Evolutionary conservation across 768 basidiomycete genomes (phyloP).

Genomic region (Lentinula sp.): DNA sequence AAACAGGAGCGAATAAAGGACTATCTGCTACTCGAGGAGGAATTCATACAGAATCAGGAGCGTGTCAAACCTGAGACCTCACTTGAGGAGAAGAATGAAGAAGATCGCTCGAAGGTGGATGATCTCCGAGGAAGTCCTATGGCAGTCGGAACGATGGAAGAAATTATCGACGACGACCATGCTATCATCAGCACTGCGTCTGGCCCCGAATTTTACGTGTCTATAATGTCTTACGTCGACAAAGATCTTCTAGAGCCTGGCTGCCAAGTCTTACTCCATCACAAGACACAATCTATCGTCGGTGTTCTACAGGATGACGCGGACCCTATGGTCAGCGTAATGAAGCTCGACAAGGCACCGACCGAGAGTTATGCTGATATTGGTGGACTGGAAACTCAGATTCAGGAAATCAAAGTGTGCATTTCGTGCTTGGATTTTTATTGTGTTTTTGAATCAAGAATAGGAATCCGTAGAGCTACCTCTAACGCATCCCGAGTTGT

Average conservation of each 20-base stretch:
- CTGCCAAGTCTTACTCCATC: constrained; percentile 90
- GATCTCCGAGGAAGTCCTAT: constrained; percentile 93
- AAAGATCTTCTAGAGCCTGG: constrained; percentile 91
- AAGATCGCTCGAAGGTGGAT: constrained; percentile 90
- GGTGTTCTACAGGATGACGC: constrained; percentile 94
- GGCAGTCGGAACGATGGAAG: constrained; percentile 97
- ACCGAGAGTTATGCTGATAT: constrained; percentile 99
- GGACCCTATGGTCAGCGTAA: constrained; percentile 94
- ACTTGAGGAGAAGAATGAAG: constrained; percentile 92
- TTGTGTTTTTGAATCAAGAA: not conserved
- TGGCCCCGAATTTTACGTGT: constrained; percentile 89
- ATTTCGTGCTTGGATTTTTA: not conserved
- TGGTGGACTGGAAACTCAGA: constrained; percentile 93
- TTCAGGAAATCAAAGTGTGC: constrained; percentile 95
- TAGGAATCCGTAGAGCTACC: constrained; percentile 98
- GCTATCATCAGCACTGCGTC: constrained; percentile 96
- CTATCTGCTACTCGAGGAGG: constrained; percentile 91
- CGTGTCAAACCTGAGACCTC: constrained; percentile 82
- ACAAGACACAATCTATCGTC: constrained; percentile 92
- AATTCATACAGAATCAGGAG: constrained; percentile 91
- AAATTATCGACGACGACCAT: constrained; percentile 97
- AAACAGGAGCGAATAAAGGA: constrained; percentile 99
- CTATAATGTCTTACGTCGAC: constrained; percentile 79
- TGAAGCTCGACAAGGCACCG: constrained; percentile 99
- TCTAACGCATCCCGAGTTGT: constrained; percentile 94